Evolutionary conservation across 2,329 filamentous ascomycete species (phyloP).

Genomic region (Fusarium coffeatum): DNA sequence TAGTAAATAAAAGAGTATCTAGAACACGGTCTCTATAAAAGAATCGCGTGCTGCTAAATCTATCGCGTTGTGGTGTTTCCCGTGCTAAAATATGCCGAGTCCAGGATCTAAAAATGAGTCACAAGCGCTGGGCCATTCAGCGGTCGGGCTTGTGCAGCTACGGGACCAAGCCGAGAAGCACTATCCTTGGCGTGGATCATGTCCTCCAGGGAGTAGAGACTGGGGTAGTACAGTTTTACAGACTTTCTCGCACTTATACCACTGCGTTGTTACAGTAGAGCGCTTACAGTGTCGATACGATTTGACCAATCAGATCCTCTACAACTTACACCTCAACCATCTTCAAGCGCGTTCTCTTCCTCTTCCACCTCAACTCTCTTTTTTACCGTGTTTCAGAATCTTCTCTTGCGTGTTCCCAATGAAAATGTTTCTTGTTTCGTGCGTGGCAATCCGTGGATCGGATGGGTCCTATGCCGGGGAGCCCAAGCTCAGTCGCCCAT

Average conservation of each 20-base stretch:
- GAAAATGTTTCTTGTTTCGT: slow-evolving; percentile 40
- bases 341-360: slow-evolving; percentile 15
- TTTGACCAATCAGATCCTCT: slow-evolving; percentile 27
- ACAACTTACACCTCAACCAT: slow-evolving; percentile 31
- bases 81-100: slow-evolving; percentile 23
- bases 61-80: slow-evolving; percentile 23
- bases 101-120: slow-evolving; percentile 50
- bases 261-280: neutral
- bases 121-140: slow-evolving; percentile 50
- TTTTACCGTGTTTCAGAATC: slow-evolving; percentile 37
- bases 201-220: neutral
- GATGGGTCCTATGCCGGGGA: slow-evolving; percentile 39
- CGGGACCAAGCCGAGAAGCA: slow-evolving; percentile 44
- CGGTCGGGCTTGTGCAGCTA: slow-evolving; percentile 48
- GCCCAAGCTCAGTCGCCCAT: slow-evolving; percentile 30
- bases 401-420: slow-evolving; percentile 41
- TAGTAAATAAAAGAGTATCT: slow-evolving; percentile 26
- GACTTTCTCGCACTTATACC: slow-evolving; percentile 17
- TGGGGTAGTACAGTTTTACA: slow-evolving; percentile 31
- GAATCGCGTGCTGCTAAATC: slow-evolving; percentile 11
- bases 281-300: slow-evolving; percentile 34
- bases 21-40: slow-evolving; percentile 23
- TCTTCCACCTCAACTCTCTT: neutral
- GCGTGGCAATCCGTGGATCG: slow-evolving; percentile 28
- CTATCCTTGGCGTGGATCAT: slow-evolving; percentile 37